A percentile compares a stretch with the other conserved stretches of the same genome.
These are phyloP conservation scores for Vachellia collinsii DNA, from an alignment of 306 rosid species.

Conservation along the genomic window DNA sequence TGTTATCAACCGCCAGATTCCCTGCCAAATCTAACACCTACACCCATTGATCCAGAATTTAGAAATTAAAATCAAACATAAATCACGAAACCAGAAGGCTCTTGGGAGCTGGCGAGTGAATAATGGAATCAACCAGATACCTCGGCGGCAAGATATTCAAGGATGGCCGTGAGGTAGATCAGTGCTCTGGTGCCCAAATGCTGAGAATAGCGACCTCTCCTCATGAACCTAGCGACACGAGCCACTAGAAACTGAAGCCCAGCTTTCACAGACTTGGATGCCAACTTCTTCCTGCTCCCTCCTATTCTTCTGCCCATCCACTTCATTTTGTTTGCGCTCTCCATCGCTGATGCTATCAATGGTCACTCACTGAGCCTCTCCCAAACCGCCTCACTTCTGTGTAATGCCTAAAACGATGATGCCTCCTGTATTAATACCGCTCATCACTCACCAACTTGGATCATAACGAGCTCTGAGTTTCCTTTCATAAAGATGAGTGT, in stretches of 20 bases:
- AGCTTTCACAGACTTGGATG: constrained; percentile 66
- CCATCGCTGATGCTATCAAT: constrained; percentile 40
- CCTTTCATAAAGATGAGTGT: no score
- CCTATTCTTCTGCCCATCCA: constrained; percentile 67
- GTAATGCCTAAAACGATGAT: neutral
- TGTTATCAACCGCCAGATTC: no score
- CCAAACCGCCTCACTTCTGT: constrained; percentile 5
- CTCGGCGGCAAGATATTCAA: neutral
- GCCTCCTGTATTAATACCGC: constrained; percentile 27
- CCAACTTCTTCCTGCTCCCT: constrained; percentile 63
- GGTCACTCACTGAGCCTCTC: neutral
- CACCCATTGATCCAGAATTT: no score
- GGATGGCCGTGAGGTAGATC: constrained; percentile 75
- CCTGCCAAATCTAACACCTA: no score
- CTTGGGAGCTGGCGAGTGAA: no score
- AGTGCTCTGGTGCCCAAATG: constrained; percentile 71
- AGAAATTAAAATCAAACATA: no score
- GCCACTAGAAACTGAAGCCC: constrained; percentile 89
- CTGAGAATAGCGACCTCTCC: constrained; percentile 69
- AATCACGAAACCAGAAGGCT: no score
- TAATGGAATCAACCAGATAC: no score
- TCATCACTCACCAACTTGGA: neutral
- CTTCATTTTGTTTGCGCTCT: constrained; percentile 37
- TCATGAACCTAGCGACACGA: constrained; percentile 62
- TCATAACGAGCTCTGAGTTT: neutral